Conservation (phyloP, 2,329 filamentous ascomycete species). For the Claviceps citrina region DNA sequence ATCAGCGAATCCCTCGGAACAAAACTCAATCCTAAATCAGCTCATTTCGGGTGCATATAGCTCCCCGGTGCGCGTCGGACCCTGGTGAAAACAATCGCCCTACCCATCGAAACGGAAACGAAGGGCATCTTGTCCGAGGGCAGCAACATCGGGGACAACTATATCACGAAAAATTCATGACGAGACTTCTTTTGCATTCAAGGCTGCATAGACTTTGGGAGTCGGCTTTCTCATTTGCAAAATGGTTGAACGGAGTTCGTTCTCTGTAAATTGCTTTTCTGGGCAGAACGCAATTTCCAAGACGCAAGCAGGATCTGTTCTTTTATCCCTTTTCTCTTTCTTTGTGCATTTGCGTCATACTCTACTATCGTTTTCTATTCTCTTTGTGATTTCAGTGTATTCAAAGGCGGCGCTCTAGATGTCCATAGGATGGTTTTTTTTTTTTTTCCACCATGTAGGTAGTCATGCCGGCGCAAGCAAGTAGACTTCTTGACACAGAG, state of each 20-base stretch:
- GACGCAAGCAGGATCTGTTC: not conserved
- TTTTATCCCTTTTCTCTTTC: not conserved
- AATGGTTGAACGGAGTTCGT: slow-evolving; percentile 19
- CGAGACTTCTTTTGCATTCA: slow-evolving; percentile 17
- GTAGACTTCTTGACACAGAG: not conserved
- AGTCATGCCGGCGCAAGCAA: not conserved
- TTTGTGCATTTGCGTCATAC: too few relatives aligned
- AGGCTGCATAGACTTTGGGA: slow-evolving; percentile 22
- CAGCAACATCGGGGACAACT: slow-evolving; percentile 11
- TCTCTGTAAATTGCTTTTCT: not conserved
- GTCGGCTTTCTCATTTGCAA: slow-evolving; percentile 15
- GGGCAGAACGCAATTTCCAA: not conserved
- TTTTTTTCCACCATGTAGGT: slow-evolving; percentile 1
- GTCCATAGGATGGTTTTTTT: too few relatives aligned
- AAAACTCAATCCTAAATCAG: slow-evolving; percentile 45
- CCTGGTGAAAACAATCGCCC: slow-evolving; percentile 28
- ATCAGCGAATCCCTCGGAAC: slow-evolving; percentile 20
- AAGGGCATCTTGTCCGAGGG: slow-evolving; percentile 5
- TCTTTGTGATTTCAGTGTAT: not conserved
- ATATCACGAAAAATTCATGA: slow-evolving; percentile 18
- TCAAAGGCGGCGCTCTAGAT: not conserved
- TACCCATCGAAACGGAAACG: not conserved
- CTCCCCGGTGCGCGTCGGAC: slow-evolving; percentile 45
- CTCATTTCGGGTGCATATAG: slow-evolving; percentile 45
- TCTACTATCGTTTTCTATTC: too few relatives aligned